A percentile compares a stretch with the other conserved stretches of the same genome.
phyloP scores from a whole-genome alignment of 352 stramenopile genomes.

The Phytophthora niederhauseri region DNA sequence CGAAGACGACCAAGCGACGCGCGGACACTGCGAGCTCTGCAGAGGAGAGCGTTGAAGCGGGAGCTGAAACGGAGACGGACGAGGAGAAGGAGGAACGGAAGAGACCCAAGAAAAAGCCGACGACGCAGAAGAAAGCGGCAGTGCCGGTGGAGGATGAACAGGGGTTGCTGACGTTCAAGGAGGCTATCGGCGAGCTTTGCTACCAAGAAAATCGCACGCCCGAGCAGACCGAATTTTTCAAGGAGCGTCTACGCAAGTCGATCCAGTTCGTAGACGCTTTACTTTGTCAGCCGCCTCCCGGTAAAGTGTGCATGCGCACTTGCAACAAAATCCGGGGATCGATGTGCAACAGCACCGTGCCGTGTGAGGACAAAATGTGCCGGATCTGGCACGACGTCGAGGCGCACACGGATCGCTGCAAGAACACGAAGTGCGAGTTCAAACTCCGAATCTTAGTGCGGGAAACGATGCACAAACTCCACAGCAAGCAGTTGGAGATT shows the following conservation, averaged over 20 bases:
- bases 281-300: conserved; percentile 57
- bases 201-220: conserved; percentile 56
- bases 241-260: conserved; percentile 64
- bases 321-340: conserved; percentile 61
- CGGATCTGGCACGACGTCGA: conserved; percentile 79
- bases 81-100: conserved; percentile 24
- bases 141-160: conserved; percentile 44
- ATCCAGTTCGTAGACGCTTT: conserved; percentile 77
- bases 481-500: conserved; percentile 56
- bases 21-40: conserved; percentile 18
- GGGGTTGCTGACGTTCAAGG: conserved; percentile 57
- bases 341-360: conserved; percentile 65
- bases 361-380: conserved; percentile 71
- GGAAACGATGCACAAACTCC: conserved; percentile 79
- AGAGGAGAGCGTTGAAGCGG: conserved; percentile 31
- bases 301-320: conserved; percentile 49
- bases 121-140: conserved; percentile 14
- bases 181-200: conserved; percentile 69
- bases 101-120: conserved; percentile 18
- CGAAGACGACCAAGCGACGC: conserved; percentile 16
- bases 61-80: conserved; percentile 33
- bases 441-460: conserved; percentile 69
- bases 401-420: conserved; percentile 66
- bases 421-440: conserved; percentile 72
- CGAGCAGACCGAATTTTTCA: conserved; percentile 67